Percentiles rank a stretch among this genome's conserved stretches.
phyloP scores from a whole-genome alignment of 1,284 basidiomycete species.

The Trametes versicolor region DNA sequence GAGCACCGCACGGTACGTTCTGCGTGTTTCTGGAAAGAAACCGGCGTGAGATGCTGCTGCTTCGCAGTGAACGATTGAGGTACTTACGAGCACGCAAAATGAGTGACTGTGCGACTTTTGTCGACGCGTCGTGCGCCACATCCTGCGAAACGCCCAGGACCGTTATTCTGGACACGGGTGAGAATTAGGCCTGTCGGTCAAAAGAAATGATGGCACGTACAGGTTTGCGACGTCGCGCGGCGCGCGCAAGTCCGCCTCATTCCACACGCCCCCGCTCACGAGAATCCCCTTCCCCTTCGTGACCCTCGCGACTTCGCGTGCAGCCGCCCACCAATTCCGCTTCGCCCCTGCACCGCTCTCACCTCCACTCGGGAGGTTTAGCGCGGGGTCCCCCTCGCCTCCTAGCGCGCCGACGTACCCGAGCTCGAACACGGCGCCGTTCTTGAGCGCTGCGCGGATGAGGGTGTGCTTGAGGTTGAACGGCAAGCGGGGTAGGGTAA shows the following conservation, averaged over 20 bases:
- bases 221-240: slow-evolving; percentile 79
- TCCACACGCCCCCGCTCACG: slow-evolving; percentile 69
- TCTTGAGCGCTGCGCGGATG: slow-evolving; percentile 82
- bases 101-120: slow-evolving; percentile 70
- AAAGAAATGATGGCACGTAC: too few relatives aligned
- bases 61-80: slow-evolving; percentile 26
- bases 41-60: too few relatives aligned
- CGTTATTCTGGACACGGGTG: slow-evolving; percentile 54
- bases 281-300: slow-evolving; percentile 81
- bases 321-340: slow-evolving; percentile 85
- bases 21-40: slow-evolving; percentile 55
- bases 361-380: slow-evolving; percentile 57
- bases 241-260: slow-evolving; percentile 68
- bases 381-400: slow-evolving; percentile 59
- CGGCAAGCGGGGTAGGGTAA: slow-evolving; percentile 81
- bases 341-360: slow-evolving; percentile 65
- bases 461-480: slow-evolving; percentile 87
- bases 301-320: slow-evolving; percentile 77
- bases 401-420: slow-evolving; percentile 78
- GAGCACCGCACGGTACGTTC: slow-evolving; percentile 74
- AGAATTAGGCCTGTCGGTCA: too few relatives aligned
- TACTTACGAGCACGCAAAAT: slow-evolving; percentile 76
- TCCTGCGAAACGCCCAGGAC: slow-evolving; percentile 75
- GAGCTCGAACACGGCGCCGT: slow-evolving; percentile 88
- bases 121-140: slow-evolving; percentile 67